phyloP scores from a whole-genome alignment of 257 asterid species.

The Solanum corneliomulleri region DNA sequence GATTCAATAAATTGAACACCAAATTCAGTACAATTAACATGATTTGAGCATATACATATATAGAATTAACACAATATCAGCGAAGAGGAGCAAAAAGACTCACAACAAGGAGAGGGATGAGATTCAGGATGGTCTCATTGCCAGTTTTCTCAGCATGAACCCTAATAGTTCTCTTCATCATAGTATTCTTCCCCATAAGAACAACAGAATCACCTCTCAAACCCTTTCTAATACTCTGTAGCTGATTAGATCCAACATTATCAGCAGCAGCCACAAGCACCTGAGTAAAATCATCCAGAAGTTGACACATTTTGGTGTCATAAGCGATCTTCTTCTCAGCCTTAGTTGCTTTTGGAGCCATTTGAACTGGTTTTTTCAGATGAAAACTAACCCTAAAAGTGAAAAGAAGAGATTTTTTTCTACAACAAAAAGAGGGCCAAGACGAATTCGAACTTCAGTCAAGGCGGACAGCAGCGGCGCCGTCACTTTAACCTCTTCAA shows the following conservation, averaged over 20 bases:
- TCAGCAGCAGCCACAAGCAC: conserved; percentile 68
- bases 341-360: conserved; percentile 54
- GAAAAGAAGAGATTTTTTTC: conserved; percentile 29
- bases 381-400: conserved; percentile 14
- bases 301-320: conserved; percentile 61
- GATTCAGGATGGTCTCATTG: conserved; percentile 48
- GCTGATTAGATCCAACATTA: conserved; percentile 81
- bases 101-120: conserved; percentile 79
- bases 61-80: background rate
- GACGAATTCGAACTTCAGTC: conserved; percentile 35
- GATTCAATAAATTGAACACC: background rate
- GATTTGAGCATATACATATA: background rate
- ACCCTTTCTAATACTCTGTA: conserved; percentile 69
- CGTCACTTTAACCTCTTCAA: conserved; percentile 68
- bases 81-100: conserved; percentile 1
- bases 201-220: conserved; percentile 76
- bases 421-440: conserved; percentile 59
- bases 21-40: background rate
- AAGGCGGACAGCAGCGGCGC: conserved; percentile 81
- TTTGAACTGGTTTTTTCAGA: background rate
- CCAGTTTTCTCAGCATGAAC: conserved; percentile 81
- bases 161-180: conserved; percentile 84
- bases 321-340: conserved; percentile 78
- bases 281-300: conserved; percentile 76
- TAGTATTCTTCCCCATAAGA: conserved; percentile 93